Percentiles rank a stretch among this genome's conserved stretches.
phyloP scores from a whole-genome alignment of 805 yeast species.

The Sugiyamaella smithiae region DNA sequence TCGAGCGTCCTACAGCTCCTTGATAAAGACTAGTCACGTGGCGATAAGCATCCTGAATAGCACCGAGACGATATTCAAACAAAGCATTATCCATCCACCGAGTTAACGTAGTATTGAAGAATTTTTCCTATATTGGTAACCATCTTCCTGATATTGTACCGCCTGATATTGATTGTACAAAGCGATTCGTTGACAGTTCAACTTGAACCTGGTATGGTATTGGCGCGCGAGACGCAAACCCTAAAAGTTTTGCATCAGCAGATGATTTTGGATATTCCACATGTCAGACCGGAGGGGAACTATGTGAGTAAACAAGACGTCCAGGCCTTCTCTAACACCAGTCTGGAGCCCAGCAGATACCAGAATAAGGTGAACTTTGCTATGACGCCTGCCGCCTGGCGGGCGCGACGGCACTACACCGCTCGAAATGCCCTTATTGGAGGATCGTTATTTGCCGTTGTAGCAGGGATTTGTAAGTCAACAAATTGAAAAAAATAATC shows the following conservation, averaged over 20 bases:
- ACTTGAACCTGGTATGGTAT: too few species aligned
- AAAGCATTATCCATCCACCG: too few species aligned
- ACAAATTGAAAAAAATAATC: background rate
- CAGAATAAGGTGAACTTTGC: slow-evolving; percentile 69
- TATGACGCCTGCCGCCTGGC: slow-evolving; percentile 90
- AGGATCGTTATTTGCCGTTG: slow-evolving; percentile 55
- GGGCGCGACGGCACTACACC: slow-evolving; percentile 87
- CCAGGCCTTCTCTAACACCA: slow-evolving; percentile 4
- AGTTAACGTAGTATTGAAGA: too few species aligned
- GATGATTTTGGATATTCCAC: background rate
- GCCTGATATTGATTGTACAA: too few species aligned
- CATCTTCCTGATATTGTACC: too few species aligned
- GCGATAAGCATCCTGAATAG: too few species aligned
- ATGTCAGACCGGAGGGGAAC: background rate
- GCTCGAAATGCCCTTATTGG: slow-evolving; percentile 69
- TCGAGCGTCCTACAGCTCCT: too few species aligned
- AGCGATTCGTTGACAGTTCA: too few species aligned
- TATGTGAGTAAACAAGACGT: background rate
- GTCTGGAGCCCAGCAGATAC: slow-evolving; percentile 41
- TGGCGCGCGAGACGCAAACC: too few species aligned
- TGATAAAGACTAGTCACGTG: too few species aligned
- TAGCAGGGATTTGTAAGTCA: slow-evolving; percentile 61
- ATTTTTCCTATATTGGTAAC: too few species aligned
- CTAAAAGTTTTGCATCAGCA: slow-evolving; percentile 1
- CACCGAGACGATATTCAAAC: too few species aligned